A percentile compares a stretch with the other conserved stretches of the same genome.
Evolutionary conservation across 2,329 filamentous ascomycete genomes (phyloP).

Genomic region (Alternaria burnsii): DNA sequence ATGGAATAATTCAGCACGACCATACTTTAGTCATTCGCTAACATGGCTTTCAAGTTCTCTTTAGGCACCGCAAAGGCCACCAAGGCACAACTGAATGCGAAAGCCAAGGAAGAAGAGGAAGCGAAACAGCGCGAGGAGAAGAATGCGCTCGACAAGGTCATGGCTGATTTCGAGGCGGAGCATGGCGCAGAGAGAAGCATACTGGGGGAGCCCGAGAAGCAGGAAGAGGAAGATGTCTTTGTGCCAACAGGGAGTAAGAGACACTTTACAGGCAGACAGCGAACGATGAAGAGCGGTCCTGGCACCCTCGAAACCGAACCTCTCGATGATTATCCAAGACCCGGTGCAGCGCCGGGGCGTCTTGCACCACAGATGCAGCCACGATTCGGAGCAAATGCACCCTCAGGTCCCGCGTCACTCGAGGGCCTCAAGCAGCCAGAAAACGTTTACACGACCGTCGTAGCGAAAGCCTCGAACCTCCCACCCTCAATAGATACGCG

Average conservation of each 20-base stretch:
- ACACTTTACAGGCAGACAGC: conserved; percentile 40
- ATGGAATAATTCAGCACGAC: not conserved
- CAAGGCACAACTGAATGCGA: conserved; percentile 37
- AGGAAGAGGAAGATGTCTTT: conserved; percentile 34
- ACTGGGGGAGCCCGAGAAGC: conserved; percentile 33
- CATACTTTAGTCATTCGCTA: not conserved
- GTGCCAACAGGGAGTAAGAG: conserved; percentile 42
- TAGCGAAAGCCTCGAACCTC: conserved; percentile 46
- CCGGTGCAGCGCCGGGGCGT: conserved; percentile 20
- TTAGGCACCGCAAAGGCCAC: conserved; percentile 33
- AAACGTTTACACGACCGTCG: conserved; percentile 40
- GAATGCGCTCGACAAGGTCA: conserved; percentile 40
- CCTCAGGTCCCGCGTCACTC: conserved; percentile 24
- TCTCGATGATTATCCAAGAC: conserved; percentile 30
- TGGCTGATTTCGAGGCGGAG: conserved; percentile 44
- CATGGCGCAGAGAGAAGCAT: conserved; percentile 36
- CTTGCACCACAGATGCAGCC: conserved; percentile 24
- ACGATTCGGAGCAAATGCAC: conserved; percentile 23
- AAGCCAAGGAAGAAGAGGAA: conserved; percentile 43
- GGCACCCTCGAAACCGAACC: conserved; percentile 42
- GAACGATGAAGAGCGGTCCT: conserved; percentile 45
- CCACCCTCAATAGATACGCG: conserved; percentile 37
- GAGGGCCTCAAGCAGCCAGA: conserved; percentile 30
- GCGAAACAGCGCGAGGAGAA: conserved; percentile 44
- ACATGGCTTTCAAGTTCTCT: conserved; percentile 45